Evolutionary conservation across 257 asterid species (phyloP).

Genomic region (Avicennia marina): DNA sequence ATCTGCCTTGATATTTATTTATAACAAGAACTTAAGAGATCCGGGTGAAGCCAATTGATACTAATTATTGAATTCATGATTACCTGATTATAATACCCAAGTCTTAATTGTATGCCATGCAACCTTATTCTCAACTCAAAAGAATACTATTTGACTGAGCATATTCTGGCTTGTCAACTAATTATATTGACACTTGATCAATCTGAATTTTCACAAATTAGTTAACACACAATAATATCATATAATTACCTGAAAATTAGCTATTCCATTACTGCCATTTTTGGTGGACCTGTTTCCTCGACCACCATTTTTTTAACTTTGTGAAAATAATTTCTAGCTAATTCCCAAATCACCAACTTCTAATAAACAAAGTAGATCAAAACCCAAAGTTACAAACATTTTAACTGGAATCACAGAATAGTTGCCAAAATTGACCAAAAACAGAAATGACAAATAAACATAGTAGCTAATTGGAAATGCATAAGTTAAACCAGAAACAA

Average conservation of each 20-base stretch:
- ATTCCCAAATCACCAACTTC: not conserved
- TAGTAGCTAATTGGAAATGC: not conserved
- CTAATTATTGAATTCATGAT: not conserved
- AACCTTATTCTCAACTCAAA: slow-evolving; percentile 10
- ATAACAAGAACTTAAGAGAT: not conserved
- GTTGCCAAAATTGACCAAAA: not conserved
- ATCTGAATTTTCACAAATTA: not conserved
- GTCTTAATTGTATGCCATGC: not conserved
- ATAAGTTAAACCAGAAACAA: not conserved
- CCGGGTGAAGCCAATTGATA: not conserved
- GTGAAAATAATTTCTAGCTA: not conserved
- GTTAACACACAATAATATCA: not conserved
- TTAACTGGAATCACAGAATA: not conserved
- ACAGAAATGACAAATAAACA: not conserved
- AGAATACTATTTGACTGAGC: not conserved
- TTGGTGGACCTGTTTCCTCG: not conserved
- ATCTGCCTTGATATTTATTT: not conserved
- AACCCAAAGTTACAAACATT: not conserved
- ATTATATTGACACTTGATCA: not conserved
- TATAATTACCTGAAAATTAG: not conserved
- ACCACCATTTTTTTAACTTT: not conserved
- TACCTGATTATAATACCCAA: not conserved
- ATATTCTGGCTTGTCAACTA: not conserved
- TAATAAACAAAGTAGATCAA: not conserved
- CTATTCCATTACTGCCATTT: not conserved